Percentiles rank a stretch among this genome's conserved stretches.
These are phyloP conservation scores for Cryptococcus floricola DNA, from an alignment of 1,284 basidiomycete genomes.

Conservation along the genomic window DNA sequence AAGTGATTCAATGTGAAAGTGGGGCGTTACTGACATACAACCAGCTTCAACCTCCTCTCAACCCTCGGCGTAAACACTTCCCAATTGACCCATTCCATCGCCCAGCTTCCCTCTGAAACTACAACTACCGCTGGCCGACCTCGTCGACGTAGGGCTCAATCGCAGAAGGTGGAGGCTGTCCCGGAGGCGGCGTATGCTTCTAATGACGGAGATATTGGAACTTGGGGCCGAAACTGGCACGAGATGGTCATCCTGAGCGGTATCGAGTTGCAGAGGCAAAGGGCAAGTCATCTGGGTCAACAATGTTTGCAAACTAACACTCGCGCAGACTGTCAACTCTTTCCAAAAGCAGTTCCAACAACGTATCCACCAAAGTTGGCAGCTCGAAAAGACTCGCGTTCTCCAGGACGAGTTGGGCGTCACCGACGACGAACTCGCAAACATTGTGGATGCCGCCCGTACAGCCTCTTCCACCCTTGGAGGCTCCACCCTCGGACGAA, in stretches of 20 bases:
- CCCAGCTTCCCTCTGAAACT: conserved; percentile 28
- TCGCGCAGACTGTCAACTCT: conserved; percentile 35
- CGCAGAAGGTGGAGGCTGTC: not conserved
- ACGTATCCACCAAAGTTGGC: conserved; percentile 42
- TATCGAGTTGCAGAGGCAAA: conserved; percentile 44
- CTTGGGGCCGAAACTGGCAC: conserved; percentile 47
- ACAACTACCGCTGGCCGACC: conserved; percentile 14
- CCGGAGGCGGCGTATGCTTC: conserved; percentile 19
- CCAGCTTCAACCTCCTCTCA: conserved; percentile 29
- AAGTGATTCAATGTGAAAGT: conserved; percentile 8
- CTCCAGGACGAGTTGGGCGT: conserved; percentile 47
- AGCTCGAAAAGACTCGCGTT: conserved; percentile 39
- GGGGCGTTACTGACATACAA: not conserved
- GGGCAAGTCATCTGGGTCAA: conserved; percentile 17
- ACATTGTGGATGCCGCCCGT: conserved; percentile 13
- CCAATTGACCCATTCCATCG: conserved; percentile 39
- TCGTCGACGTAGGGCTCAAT: conserved; percentile 16
- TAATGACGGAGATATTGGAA: conserved; percentile 36
- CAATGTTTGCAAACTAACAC: not conserved
- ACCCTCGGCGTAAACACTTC: conserved; percentile 47
- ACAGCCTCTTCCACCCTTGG: conserved; percentile 15
- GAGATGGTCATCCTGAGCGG: conserved; percentile 47
- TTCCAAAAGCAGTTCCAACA: conserved; percentile 46
- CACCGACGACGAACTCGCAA: conserved; percentile 42
- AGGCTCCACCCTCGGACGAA: conserved; percentile 27